Evolutionary conservation across 148 eudicot genomes (phyloP), one percentile per base, ranked within the genome.

Genomic region (Vaccinium myrtillus): DNA sequence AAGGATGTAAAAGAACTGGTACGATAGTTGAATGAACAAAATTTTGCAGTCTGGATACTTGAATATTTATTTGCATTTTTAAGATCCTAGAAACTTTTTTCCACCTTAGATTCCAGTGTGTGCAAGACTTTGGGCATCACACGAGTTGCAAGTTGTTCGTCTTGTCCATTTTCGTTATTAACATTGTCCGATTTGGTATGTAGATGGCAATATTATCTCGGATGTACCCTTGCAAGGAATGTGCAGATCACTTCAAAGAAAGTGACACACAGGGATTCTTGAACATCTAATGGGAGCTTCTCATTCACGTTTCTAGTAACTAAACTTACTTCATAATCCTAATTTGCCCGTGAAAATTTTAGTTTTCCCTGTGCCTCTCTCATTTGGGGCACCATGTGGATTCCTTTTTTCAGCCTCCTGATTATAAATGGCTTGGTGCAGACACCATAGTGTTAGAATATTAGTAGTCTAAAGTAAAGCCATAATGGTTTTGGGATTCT

Each of bases 1-100:
- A 94, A 92, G 91, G 98, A 96, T 87, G 98, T 91, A 19, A 96
- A 94, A 88, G 98, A 96, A 86, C 90, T 96, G 96, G 98, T 96
- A 74, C 3, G n/a, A n/a, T 43, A 32, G n/a, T 74, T 74, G 77
- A 6, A 36, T 14, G 18, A 13, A 46, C 16, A 0, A 36, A 18
- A 74, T 15, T 74, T 74, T n/a, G 25, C 65, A 59, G 21, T 58
- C 2, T 32, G 19, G 48, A 39, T 16, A 74, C 36, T 30, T 18
- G 21, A 43, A 36, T 74, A 15, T 43, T 39, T 9, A 74, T 18
- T 4, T 73, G 14, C 8, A 5, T 73, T 71, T 73, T 36, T 36
- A 15, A 74, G 77, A 19, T 39, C 10, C 77, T 73, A 30, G 16
- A 36, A 16, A 6, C 15, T 74, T 16, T 43, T 7, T 36, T 74